phyloP scores from a whole-genome alignment of 345 rosid genomes.

The Syzygium jambos region DNA sequence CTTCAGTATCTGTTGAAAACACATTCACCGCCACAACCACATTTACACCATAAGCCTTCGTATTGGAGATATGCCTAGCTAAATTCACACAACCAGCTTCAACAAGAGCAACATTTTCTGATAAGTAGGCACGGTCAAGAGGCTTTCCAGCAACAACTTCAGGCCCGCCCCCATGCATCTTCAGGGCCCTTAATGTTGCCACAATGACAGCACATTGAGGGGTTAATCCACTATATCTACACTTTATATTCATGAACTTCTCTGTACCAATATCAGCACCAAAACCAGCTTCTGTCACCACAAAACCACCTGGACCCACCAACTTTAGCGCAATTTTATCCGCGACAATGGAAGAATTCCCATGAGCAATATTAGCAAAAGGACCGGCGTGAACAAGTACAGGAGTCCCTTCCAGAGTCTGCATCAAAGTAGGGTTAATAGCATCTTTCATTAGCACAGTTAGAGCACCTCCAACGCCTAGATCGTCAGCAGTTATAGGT shows the following conservation, averaged over 20 bases:
- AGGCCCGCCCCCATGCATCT: constrained; percentile 99
- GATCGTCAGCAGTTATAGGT: constrained; percentile 94
- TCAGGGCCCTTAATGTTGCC: constrained; percentile 95
- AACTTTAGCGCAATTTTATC: constrained; percentile 93
- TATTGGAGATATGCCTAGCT: constrained; percentile 84
- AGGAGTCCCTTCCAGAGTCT: constrained; percentile 98
- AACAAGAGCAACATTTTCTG: constrained; percentile 81
- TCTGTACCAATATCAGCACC: constrained; percentile 98
- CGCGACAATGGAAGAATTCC: constrained; percentile 94
- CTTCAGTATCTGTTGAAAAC: constrained; percentile 86
- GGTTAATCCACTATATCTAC: constrained; percentile 75
- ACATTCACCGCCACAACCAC: constrained; percentile 95
- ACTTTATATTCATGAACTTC: constrained; percentile 95
- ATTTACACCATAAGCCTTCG: constrained; percentile 80
- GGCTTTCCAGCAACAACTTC: constrained; percentile 96
- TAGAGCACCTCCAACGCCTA: constrained; percentile 97
- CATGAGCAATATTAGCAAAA: constrained; percentile 98
- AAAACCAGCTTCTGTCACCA: constrained; percentile 98
- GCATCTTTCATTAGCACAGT: constrained; percentile 98
- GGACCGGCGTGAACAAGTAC: constrained; percentile 99
- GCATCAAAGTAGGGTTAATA: constrained; percentile 94
- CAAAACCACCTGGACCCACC: constrained; percentile 96
- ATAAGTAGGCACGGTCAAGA: constrained; percentile 77
- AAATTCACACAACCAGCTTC: constrained; percentile 96
- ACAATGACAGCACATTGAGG: constrained; percentile 97